Base-by-base conservation (phyloP, 768 basidiomycete species). In the Naganishia vaughanmartiniae region DNA sequence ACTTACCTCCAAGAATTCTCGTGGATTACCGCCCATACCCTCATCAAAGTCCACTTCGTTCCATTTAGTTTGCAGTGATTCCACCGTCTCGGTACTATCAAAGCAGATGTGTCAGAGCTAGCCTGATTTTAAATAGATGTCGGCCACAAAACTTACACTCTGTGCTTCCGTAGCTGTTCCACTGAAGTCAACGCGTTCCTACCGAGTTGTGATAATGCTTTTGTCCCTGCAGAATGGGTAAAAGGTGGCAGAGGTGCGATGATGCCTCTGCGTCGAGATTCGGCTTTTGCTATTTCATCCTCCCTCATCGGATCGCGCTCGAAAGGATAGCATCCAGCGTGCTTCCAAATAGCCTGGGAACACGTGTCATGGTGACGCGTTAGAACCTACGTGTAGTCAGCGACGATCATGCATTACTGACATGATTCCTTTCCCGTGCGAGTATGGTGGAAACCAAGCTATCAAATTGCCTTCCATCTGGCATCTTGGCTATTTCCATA, bases 301-400 rank as follows among this genome's bases (percentile, higher is more conserved):
- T 51, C 12, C 45, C 48, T 48, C 48, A 42, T 46, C 19, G 66
- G 46, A 12, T 33, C 17, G 46, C 31, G 48, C 42, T 72, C 71
- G n/a, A 72, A 63, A 4, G 71, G 14, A n/a, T 36, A 48, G 21
- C 65, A 66, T 6, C 46, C 45, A 19, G 48, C 54, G 30, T 66
- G 57, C 45, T 72, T 72, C 71, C 71, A 72, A 19, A 72, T 57
- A 17, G 71, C 71, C 71, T 72, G 19, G 15, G 36, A 19, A 5
- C 1, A 34, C 12, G 48, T 7, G 30, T 2, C 21, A 45, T 55
- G 39, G 5, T 14, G 26, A 30, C 42, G 2, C 53, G 31, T 30
- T 30, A 36, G 21, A 24, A 17, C 24, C 14, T 31, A 11, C 4
- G n/a, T n/a, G n/a, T 68, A 21, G 19, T 31, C n/a, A 21, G 30